Evolutionary conservation across 805 yeast genomes (phyloP).

Genomic region (Zygosaccharomyces rouxii): DNA sequence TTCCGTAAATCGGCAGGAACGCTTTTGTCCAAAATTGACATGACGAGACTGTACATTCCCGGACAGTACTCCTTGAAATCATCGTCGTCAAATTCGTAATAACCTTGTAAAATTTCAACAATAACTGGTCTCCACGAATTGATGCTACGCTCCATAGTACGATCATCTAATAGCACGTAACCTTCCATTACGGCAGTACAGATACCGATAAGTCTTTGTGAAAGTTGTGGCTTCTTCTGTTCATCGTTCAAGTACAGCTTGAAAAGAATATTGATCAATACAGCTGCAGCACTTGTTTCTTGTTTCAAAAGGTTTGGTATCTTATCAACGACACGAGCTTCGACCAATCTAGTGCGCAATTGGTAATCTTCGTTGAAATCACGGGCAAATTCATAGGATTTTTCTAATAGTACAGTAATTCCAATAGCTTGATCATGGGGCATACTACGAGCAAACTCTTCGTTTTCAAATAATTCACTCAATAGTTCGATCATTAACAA

Average conservation of each 20-base stretch:
- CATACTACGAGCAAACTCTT: constrained; percentile 57
- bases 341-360: constrained; percentile 81
- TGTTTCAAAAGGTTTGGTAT: constrained; percentile 89
- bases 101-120: constrained; percentile 80
- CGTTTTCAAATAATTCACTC: constrained; percentile 73
- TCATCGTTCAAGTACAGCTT: constrained; percentile 53
- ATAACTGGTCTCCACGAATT: constrained; percentile 90
- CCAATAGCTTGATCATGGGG: constrained; percentile 62
- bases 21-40: constrained; percentile 56
- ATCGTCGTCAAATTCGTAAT: constrained; percentile 65
- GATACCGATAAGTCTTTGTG: constrained; percentile 50
- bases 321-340: constrained; percentile 87
- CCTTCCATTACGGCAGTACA: constrained; percentile 68
- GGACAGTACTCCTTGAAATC: constrained; percentile 63
- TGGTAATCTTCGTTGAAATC: constrained; percentile 86
- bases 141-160: constrained; percentile 71
- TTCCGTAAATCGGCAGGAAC: constrained; percentile 57
- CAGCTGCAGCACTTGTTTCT: constrained; percentile 87
- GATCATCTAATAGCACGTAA: constrained; percentile 67
- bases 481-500: constrained; percentile 81
- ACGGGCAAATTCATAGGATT: constrained; percentile 77
- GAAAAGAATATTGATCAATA: constrained; percentile 75
- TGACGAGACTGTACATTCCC: constrained; percentile 53
- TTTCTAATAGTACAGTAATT: constrained; percentile 55
- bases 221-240: constrained; percentile 47